A percentile compares a stretch with the other conserved stretches of the same genome.
These are phyloP conservation scores for Diaporthe citrichinensis DNA, from an alignment of 2,329 filamentous ascomycete species.

Conservation along the genomic window DNA sequence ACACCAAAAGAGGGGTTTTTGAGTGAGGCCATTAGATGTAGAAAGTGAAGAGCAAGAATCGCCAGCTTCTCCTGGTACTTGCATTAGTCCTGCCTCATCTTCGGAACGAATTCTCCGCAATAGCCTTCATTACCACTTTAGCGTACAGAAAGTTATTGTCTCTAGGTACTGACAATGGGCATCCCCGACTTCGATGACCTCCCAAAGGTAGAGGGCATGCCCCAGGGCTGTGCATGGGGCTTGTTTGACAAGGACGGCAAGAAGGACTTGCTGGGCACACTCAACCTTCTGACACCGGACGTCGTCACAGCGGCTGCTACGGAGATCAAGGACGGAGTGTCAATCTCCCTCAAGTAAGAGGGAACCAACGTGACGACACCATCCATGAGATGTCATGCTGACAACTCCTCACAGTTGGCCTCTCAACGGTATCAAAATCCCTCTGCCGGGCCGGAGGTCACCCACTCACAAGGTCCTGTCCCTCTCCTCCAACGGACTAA, in stretches of 20 bases:
- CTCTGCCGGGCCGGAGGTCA: constrained; percentile 52
- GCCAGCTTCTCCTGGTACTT: background rate
- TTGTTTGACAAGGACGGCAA: constrained; percentile 64
- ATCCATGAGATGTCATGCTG: background rate
- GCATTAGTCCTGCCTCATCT: background rate
- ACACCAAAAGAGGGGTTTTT: background rate
- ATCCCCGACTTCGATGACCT: constrained; percentile 43
- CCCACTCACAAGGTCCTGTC: constrained; percentile 55
- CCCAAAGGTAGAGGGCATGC: constrained; percentile 43
- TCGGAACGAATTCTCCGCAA: background rate
- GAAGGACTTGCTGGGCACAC: constrained; percentile 64
- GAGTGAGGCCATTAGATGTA: background rate
- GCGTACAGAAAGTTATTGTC: background rate
- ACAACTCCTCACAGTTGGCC: constrained; percentile 53
- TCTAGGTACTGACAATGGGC: background rate
- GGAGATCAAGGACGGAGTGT: constrained; percentile 63
- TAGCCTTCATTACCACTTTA: too few relatives aligned
- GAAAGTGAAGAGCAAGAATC: background rate
- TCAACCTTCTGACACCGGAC: constrained; percentile 66
- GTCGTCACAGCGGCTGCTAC: constrained; percentile 57
- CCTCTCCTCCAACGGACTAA: constrained; percentile 50
- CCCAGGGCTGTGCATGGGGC: constrained; percentile 58
- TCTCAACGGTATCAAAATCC: constrained; percentile 57
- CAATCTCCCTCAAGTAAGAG: constrained; percentile 66
- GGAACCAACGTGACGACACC: background rate